Conservation (phyloP, 495 filamentous ascomycete species). For the Podospora fimiseda region DNA sequence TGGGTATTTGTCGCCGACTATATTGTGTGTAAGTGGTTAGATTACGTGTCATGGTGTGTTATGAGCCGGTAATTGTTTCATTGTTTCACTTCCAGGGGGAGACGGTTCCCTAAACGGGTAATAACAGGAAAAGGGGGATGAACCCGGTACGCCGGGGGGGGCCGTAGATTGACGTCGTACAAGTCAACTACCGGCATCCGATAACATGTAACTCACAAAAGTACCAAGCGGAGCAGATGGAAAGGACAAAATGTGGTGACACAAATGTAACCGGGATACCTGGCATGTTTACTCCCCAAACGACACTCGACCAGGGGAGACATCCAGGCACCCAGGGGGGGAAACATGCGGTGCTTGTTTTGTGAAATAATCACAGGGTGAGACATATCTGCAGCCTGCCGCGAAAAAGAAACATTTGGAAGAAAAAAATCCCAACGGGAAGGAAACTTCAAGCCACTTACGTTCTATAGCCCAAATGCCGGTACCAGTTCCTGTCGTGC, state of each 20-base stretch:
- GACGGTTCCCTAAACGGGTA: too few relatives aligned
- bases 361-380: not conserved
- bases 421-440: conserved; percentile 5
- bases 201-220: not conserved
- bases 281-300: too few relatives aligned
- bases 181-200: not conserved
- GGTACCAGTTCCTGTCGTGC: conserved; percentile 46
- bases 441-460: conserved; percentile 25
- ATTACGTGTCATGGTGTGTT: too few relatives aligned
- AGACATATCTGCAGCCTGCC: not conserved
- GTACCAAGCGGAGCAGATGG: not conserved
- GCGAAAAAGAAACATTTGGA: not conserved
- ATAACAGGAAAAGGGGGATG: too few relatives aligned
- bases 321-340: too few relatives aligned
- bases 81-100: too few relatives aligned
- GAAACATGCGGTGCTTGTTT: not conserved
- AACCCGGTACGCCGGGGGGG: too few relatives aligned
- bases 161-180: too few relatives aligned
- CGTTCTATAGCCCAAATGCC: conserved; percentile 52
- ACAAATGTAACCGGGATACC: not conserved
- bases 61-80: too few relatives aligned
- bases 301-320: too few relatives aligned
- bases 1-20: conserved; percentile 41
- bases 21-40: conserved; percentile 8
- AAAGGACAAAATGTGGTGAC: not conserved